Evolutionary conservation across 2,329 filamentous ascomycete species (phyloP), one percentile per base, ranked within the genome.

Genomic region (Cladosporium sp.): DNA sequence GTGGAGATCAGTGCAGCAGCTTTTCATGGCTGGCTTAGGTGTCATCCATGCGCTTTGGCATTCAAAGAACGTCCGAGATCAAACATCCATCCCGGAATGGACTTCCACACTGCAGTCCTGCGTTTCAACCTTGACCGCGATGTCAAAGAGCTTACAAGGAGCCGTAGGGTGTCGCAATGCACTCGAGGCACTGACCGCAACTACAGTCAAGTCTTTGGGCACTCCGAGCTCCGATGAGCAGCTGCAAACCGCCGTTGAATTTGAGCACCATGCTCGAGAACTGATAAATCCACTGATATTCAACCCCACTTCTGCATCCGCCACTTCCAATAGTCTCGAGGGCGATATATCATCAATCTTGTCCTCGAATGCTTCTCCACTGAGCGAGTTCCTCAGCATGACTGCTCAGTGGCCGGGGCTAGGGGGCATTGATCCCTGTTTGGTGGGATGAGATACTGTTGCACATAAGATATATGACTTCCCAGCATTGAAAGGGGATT

Each of bases 1-100:
- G 18, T 78, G 76, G 76, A 74, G 69, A 66, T 73, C 65, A 37
- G 74, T 75, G 0, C 75, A 78, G 65, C 70, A 73, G 14, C 71
- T 78, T 40, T 76, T 78, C 67, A 69, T 78, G 53, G 75, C 76
- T 2, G 76, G 76, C 18, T 64, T 78, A 18, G 72, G 68, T 3
- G 68, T 75, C 46, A 72, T 77, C 33, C 75, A 76, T 65, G 61
- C 70, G 58, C 67, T 78, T 59, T 77, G 76, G 75, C 71, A 76
- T 6, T 77, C 74, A 1, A 67, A 70, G 23, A 73, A 76, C 18
- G 70, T 77, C 16, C 75, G 73, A n/a, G 69, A 72, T 55, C 64
- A 64, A 50, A 62, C 68, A 55, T 55, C 69, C 59, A 50, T 72
- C 66, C 28, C 65, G 62, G 65, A 65, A 65, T 68, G 66, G 33